Percentiles rank a stretch among this genome's conserved stretches.
These are phyloP conservation scores for Mycena pura DNA, from an alignment of 768 basidiomycete genomes.

Conservation along the genomic window DNA sequence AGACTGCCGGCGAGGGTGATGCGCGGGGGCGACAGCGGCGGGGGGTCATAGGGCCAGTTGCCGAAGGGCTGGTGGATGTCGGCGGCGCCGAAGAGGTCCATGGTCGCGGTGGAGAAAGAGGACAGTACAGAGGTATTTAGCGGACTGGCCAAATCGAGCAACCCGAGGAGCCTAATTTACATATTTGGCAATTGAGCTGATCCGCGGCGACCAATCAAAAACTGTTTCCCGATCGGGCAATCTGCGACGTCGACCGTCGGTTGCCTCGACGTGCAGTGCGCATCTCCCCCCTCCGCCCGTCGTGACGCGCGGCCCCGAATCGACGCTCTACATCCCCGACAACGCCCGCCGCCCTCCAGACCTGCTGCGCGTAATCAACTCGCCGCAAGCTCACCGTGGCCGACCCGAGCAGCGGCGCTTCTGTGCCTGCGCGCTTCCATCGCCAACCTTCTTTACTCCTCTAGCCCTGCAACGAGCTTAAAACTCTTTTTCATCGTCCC, in stretches of 20 bases:
- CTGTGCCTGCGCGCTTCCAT: conserved; percentile 1
- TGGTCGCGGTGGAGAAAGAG: not conserved
- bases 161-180: not conserved
- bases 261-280: no score
- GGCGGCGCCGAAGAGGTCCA: not conserved
- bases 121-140: not conserved
- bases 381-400: not conserved
- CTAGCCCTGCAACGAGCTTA: conserved; percentile 8
- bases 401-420: conserved; percentile 12
- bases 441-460: not conserved
- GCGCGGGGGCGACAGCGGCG: conserved; percentile 2
- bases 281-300: no score
- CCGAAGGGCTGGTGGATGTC: not conserved
- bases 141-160: not conserved
- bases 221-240: not conserved
- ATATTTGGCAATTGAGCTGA: not conserved
- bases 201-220: not conserved
- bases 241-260: no score
- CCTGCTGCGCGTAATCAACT: conserved; percentile 20
- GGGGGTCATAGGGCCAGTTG: not conserved
- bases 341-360: not conserved
- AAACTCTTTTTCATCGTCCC: not conserved
- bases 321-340: not conserved
- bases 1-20: conserved; percentile 62
- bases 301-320: no score